These are phyloP conservation scores for Capsella bursapastoris DNA, from an alignment of 345 rosid species.

Conservation along the genomic window DNA sequence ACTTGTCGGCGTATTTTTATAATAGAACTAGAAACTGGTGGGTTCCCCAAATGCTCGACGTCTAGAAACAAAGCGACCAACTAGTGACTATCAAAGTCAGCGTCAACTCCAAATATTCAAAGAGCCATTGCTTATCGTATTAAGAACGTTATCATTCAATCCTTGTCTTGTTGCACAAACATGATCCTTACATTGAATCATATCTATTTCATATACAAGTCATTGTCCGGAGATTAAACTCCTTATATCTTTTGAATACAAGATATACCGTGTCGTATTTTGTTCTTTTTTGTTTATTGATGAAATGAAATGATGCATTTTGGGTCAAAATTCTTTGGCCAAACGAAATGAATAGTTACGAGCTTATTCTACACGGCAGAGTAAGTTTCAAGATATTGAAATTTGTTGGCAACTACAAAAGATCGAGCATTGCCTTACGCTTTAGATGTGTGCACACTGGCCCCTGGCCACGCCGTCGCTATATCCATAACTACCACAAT, in stretches of 20 bases:
- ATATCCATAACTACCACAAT: neutral
- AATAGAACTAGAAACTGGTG: neutral
- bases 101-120: slow-evolving; percentile 26
- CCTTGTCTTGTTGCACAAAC: neutral
- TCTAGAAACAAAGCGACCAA: slow-evolving; percentile 11
- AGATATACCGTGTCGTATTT: neutral
- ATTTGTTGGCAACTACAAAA: neutral
- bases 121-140: neutral
- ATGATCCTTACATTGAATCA: neutral
- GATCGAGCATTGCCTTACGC: slow-evolving; percentile 16
- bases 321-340: neutral
- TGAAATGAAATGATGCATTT: neutral
- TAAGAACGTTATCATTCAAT: neutral
- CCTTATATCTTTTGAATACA: neutral
- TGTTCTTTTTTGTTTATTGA: neutral
- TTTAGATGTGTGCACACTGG: neutral
- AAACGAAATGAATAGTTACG: neutral
- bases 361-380: neutral
- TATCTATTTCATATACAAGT: neutral
- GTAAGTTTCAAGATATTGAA: neutral
- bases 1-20: neutral
- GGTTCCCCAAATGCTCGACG: neutral
- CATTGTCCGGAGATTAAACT: neutral
- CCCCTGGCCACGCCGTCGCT: slow-evolving; percentile 14
- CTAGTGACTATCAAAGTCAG: slow-evolving; percentile 28